phyloP scores from a whole-genome alignment of 371 early-diverging fungal species.

The Syncephalastrum contaminatum region DNA sequence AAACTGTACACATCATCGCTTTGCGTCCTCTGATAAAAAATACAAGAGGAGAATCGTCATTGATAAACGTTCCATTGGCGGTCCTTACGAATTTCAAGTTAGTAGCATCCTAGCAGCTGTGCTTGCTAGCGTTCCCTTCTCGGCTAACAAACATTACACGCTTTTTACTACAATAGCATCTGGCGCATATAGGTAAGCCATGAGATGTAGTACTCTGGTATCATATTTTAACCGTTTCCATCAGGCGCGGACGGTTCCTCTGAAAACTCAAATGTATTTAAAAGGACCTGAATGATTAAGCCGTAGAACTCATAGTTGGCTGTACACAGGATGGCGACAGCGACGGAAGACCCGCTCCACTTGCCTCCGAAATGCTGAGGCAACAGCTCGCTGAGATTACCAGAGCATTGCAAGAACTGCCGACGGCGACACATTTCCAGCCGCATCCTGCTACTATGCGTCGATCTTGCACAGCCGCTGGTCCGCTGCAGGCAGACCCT shows the following conservation, averaged over 20 bases:
- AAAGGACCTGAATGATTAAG: not conserved
- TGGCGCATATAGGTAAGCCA: constrained; percentile 37
- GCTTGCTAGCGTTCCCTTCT: too few relatives aligned
- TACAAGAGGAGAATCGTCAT: constrained; percentile 13
- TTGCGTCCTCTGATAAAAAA: constrained; percentile 7
- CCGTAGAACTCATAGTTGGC: not conserved
- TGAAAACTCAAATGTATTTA: not conserved
- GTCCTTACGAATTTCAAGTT: constrained; percentile 37
- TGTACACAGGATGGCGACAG: too few relatives aligned
- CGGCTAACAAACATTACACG: not conserved
- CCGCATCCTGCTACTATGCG: too few relatives aligned
- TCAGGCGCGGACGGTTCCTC: not conserved
- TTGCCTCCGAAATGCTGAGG: constrained; percentile 7
- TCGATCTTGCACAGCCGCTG: too few relatives aligned
- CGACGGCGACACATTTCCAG: too few relatives aligned
- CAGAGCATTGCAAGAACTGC: constrained; percentile 6
- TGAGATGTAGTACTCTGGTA: not conserved
- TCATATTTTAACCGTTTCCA: not conserved
- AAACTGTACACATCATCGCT: constrained; percentile 16
- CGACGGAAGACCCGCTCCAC: constrained; percentile 3
- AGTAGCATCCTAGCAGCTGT: constrained; percentile 10
- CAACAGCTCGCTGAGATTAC: constrained; percentile 16
- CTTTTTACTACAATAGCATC: constrained; percentile 18
- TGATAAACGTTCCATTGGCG: constrained; percentile 30
- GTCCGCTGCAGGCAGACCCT: too few relatives aligned